These are phyloP conservation scores for Kwoniella sp. DNA, from an alignment of 768 basidiomycete species.

Conservation along the genomic window DNA sequence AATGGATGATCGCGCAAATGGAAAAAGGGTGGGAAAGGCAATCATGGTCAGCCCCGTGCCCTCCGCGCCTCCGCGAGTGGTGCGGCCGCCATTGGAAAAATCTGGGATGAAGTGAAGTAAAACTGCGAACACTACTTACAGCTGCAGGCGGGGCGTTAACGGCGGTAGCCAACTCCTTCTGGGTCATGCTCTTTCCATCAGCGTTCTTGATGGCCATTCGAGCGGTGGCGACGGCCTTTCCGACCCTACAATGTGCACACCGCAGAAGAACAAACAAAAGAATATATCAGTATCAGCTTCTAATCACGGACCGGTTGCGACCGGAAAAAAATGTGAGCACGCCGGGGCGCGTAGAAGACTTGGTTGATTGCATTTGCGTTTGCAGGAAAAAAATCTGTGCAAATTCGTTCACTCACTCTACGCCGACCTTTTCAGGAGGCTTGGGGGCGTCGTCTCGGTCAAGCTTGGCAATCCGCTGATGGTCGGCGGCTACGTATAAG, in stretches of 20 bases:
- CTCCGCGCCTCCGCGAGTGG: no score
- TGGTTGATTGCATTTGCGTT: no score
- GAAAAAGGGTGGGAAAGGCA: neutral
- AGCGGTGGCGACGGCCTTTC: constrained; percentile 76
- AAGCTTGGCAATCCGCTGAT: constrained; percentile 88
- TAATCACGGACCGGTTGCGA: no score
- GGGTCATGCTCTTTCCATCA: constrained; percentile 63
- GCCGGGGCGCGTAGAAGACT: no score
- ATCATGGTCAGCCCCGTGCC: neutral
- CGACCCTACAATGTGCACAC: constrained; percentile 39
- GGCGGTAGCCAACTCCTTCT: constrained; percentile 90
- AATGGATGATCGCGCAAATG: neutral
- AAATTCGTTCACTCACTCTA: constrained; percentile 56
- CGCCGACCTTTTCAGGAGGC: constrained; percentile 75
- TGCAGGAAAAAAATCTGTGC: no score
- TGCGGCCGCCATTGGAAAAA: no score
- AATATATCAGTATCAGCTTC: no score
- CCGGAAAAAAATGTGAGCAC: no score
- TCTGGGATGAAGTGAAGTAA: no score
- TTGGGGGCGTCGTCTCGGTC: constrained; percentile 95
- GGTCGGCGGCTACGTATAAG: constrained; percentile 71
- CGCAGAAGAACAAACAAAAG: neutral
- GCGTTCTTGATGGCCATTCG: constrained; percentile 68
- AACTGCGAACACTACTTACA: constrained; percentile 30
- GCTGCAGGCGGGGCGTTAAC: constrained; percentile 81